A percentile compares a stretch with the other conserved stretches of the same genome.
Conservation (phyloP, 208 protist species). For the Leishmania martiniquensis region DNA sequence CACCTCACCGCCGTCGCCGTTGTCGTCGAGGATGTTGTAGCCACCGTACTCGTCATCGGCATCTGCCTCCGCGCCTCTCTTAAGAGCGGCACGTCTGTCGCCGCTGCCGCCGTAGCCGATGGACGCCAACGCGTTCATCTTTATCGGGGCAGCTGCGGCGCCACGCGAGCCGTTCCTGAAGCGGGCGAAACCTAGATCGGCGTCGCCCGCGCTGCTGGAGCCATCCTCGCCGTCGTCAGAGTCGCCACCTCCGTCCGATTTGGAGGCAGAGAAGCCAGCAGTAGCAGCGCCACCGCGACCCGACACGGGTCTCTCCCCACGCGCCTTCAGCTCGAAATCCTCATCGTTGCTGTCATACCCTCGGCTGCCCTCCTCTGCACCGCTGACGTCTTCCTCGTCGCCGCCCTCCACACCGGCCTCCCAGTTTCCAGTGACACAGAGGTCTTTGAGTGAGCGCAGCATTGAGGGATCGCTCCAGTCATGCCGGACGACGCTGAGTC, state of each 20-base stretch:
- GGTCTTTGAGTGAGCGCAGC: constrained; percentile 85
- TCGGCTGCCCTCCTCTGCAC: constrained; percentile 50
- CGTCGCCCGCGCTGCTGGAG: constrained; percentile 43
- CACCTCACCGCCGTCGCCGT: constrained; percentile 36
- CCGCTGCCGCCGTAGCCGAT: constrained; percentile 20
- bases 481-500: constrained; percentile 41
- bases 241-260: constrained; percentile 29
- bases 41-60: constrained; percentile 34
- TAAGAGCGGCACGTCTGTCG: neutral
- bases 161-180: neutral
- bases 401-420: constrained; percentile 36
- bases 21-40: constrained; percentile 77
- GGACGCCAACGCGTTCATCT: constrained; percentile 33
- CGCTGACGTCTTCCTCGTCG: constrained; percentile 54
- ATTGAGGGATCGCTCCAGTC: constrained; percentile 64
- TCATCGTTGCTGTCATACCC: constrained; percentile 90
- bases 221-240: constrained; percentile 59
- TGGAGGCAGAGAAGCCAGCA: constrained; percentile 3
- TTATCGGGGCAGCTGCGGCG: neutral
- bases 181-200: constrained; percentile 9
- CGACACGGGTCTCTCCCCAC: constrained; percentile 56
- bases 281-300: constrained; percentile 5
- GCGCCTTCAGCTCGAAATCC: constrained; percentile 75
- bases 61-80: constrained; percentile 8
- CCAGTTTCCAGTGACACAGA: constrained; percentile 97